Evolutionary conservation across 2,329 filamentous ascomycete species (phyloP).

Genomic region (Talaromyces sp.): DNA sequence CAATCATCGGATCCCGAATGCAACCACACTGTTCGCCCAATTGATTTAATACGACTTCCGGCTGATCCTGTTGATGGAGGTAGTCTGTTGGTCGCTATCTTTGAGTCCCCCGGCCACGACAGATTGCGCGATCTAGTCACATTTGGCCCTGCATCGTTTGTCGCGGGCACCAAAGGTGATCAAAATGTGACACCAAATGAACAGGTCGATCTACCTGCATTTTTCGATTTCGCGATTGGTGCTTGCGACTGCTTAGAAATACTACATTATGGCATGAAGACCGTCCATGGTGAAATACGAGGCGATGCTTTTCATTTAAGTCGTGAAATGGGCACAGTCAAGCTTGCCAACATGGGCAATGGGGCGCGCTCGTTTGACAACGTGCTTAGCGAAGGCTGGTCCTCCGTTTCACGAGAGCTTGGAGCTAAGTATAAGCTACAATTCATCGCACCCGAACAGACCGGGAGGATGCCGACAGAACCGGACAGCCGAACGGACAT

Average conservation of each 20-base stretch:
- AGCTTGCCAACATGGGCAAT: slow-evolving; percentile 81
- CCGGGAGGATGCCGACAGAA: slow-evolving; percentile 87
- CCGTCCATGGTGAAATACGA: slow-evolving; percentile 88
- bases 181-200: slow-evolving; percentile 56
- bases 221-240: slow-evolving; percentile 89
- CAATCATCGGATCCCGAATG: slow-evolving; percentile 71
- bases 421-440: slow-evolving; percentile 87
- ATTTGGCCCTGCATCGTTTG: slow-evolving; percentile 76
- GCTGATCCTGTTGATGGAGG: slow-evolving; percentile 69
- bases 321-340: slow-evolving; percentile 68
- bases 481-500: slow-evolving; percentile 92
- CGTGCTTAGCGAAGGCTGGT: slow-evolving; percentile 87
- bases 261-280: slow-evolving; percentile 83
- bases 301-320: slow-evolving; percentile 91
- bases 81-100: slow-evolving; percentile 77
- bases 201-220: slow-evolving; percentile 71
- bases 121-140: slow-evolving; percentile 71
- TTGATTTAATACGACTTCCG: slow-evolving; percentile 76
- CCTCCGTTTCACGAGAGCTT: slow-evolving; percentile 75
- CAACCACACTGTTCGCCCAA: slow-evolving; percentile 75
- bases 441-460: slow-evolving; percentile 93
- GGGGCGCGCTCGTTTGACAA: slow-evolving; percentile 88
- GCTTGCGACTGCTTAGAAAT: slow-evolving; percentile 84
- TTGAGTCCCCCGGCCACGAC: slow-evolving; percentile 76
- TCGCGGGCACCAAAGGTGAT: slow-evolving; percentile 54